Percentiles rank a stretch among this genome's conserved stretches.
Conservation (phyloP, 441 rosid genomes). For the Lepidium campestre region DNA sequence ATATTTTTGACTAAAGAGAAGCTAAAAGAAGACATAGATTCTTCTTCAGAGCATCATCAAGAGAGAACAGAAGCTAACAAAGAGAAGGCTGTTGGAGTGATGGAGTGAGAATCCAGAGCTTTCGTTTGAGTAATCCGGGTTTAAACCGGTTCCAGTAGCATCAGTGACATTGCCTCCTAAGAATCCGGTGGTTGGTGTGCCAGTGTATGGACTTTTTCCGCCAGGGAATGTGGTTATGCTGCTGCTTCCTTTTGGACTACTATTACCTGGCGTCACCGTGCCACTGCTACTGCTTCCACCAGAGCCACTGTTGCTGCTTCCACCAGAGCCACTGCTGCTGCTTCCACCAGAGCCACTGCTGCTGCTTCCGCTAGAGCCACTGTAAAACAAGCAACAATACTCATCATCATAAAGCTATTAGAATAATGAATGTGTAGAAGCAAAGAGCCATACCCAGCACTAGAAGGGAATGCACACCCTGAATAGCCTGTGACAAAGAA, state of each 20-base stretch:
- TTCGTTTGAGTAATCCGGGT: conserved; percentile 50
- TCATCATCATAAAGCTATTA: neutral
- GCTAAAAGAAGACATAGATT: neutral
- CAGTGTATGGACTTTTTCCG: conserved; percentile 37
- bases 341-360: neutral
- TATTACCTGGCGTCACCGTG: conserved; percentile 28
- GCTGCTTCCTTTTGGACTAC: conserved; percentile 28
- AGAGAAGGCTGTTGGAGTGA: conserved; percentile 5
- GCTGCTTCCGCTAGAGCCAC: neutral
- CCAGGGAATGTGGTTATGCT: conserved; percentile 40
- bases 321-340: neutral
- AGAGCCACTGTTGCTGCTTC: neutral
- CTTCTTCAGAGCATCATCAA: conserved; percentile 33
- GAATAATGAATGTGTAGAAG: neutral
- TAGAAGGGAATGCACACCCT: conserved; percentile 46
- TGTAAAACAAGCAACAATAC: conserved; percentile 1
- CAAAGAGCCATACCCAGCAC: conserved; percentile 32
- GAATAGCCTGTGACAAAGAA: conserved; percentile 25
- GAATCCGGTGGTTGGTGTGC: conserved; percentile 57
- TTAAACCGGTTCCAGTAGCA: conserved; percentile 43
- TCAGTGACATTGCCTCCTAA: conserved; percentile 47
- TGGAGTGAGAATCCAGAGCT: conserved; percentile 33
- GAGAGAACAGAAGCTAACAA: conserved; percentile 21
- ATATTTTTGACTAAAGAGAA: neutral
- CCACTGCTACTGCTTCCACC: conserved; percentile 28